Base-by-base conservation (phyloP, 306 rosid species). In the Cucurbita ficifolia region DNA sequence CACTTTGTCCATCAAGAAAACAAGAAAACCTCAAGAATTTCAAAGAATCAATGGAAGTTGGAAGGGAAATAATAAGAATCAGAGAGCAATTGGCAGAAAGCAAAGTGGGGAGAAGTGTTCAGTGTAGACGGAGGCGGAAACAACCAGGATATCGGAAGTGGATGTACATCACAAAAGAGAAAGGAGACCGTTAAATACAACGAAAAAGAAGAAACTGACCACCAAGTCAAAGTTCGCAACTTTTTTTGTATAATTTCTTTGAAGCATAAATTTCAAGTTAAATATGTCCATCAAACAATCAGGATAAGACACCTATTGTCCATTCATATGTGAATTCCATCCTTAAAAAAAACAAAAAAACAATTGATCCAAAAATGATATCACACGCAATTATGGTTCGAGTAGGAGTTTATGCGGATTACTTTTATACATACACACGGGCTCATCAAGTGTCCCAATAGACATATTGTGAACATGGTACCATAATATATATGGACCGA, bases 1-100 rank as follows among this genome's bases (percentile, higher is more conserved):
- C 77, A 40, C 75, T 63, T 62, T 80, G 75, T 77, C 84, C 96
- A 91, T 89, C 19, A 45, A 45, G 38, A 33, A 61, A 61, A 50
- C 8, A 13, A 63, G 29, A 62, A 62, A 22, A 54, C 76, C 76
- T 79, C 67, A 80, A 88, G 77, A 62, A 70, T 58, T 39, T 8
- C 5, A 5, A 43, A 8, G 62, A 2, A 43, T 10, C 6, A 2
- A 16, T 54, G 36, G 18, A 24, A 36, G 59, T 39, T 61, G 58
- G 48, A n/a, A 60, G 17, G 4, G 39, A 45, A 45, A 67, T 10
- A 43, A 7, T 14, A 1, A 39, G 18, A 43, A 14, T 14, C 0
- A 39, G 18, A 65, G 36, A 65, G 72, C 5, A 14, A 50, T 24
- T 0, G 56, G 19, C 2, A 54, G 12, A 73, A n/a, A 48, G 24